Evolutionary conservation across 371 early-diverging fungal genomes (phyloP).

Genomic region (Syncephalastrum sp.): DNA sequence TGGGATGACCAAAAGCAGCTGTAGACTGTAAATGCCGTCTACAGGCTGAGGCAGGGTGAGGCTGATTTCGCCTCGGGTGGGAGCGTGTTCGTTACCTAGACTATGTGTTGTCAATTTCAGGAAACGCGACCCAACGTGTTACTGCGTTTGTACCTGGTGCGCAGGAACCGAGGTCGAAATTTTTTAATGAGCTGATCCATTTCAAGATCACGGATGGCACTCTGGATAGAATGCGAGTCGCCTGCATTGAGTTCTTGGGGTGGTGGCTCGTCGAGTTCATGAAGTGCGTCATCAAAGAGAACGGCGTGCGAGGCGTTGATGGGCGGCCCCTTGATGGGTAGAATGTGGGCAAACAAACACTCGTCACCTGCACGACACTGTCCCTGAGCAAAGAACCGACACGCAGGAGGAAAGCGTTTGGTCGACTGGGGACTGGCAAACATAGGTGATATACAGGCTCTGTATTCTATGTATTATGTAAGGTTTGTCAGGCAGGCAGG

Average conservation of each 20-base stretch:
- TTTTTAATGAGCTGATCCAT: conserved; percentile 41
- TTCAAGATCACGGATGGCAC: conserved; percentile 38
- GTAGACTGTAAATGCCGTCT: conserved; percentile 5
- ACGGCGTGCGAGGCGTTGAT: conserved; percentile 20
- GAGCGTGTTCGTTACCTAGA: conserved; percentile 9
- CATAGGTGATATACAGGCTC: conserved; percentile 6
- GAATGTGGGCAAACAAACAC: conserved; percentile 44
- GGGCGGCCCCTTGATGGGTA: conserved; percentile 36
- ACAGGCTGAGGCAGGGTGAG: conserved; percentile 22
- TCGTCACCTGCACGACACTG: conserved; percentile 48
- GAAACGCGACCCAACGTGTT: neutral
- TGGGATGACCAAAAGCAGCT: conserved; percentile 33
- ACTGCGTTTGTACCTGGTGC: conserved; percentile 20
- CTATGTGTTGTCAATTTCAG: neutral
- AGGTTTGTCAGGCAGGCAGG: neutral
- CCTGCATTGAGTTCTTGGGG: conserved; percentile 1
- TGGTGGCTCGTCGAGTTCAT: conserved; percentile 16
- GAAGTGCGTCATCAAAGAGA: conserved; percentile 14
- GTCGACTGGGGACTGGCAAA: conserved; percentile 23
- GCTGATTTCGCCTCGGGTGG: conserved; percentile 19
- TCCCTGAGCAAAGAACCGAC: conserved; percentile 47
- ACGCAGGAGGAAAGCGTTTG: conserved; percentile 46
- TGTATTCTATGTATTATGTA: neutral
- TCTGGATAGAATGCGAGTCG: conserved; percentile 33
- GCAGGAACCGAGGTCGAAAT: conserved; percentile 21